Base-by-base conservation (phyloP, 2,329 filamentous ascomycete species). In the Claviceps purpurea region DNA sequence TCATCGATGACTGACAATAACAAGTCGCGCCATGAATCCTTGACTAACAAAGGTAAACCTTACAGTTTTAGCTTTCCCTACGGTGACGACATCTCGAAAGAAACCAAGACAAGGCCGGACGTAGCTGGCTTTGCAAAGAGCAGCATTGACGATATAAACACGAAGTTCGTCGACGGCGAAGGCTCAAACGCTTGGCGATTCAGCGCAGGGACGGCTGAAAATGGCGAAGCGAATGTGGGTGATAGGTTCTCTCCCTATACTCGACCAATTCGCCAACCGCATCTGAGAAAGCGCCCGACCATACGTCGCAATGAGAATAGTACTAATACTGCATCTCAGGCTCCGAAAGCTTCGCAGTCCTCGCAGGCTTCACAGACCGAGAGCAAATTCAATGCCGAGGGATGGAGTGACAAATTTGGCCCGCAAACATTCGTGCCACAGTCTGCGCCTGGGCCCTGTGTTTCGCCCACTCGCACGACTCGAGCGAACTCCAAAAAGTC, bases 71-170 rank as follows among this genome's bases (percentile, higher is more conserved):
- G 66, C 47, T 72, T 80, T 52, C 61, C 71, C 39, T 56, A 70
- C 53, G 66, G 72, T 54, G 66, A 73, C 52, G 69, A 74, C 42
- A 67, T 67, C 0, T 70, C 72, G 50, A 58, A 60, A 11, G 58
- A 59, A 37, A 62, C 68, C 4, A 40, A 41, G 14, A 46, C 49
- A 16, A 37, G 22, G 42, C 26, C 22, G 30, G 26, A 34, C 20
- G n/a, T 61, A 66, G 20, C 64, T 62, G 39, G 63, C 2, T 78
- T 80, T 54, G 60, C 68, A 41, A 73, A 72, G 54, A 73, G 65
- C 52, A 82, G 76, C 58, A 68, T 75, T 20, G 78, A 84, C 52
- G 78, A 76, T 50, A 83, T 84, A 57, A 79, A 80, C 62, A 83
- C 79, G 18, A 76, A 68, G 41, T 84, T 84, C 63, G 73, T 73